Conservation (phyloP, 495 filamentous ascomycete genomes). For the Bacidia rubella region DNA sequence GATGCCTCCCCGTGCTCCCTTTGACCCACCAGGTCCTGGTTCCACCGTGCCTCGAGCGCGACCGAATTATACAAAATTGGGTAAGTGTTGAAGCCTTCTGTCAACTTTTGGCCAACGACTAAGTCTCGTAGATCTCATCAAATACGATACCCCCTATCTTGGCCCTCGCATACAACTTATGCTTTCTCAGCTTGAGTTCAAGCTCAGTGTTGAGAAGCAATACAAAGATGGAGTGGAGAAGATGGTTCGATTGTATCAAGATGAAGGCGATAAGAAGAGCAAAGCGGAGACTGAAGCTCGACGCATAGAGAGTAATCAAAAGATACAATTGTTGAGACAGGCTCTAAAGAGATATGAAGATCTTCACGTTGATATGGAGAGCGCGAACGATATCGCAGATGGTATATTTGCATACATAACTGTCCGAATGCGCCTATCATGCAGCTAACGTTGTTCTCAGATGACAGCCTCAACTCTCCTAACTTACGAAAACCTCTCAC, state of each 20-base stretch:
- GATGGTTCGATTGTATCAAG: constrained; percentile 95
- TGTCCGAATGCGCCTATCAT: neutral
- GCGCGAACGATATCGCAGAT: constrained; percentile 60
- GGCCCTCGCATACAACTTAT: constrained; percentile 97
- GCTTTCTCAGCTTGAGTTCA: constrained; percentile 97
- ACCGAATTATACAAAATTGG: constrained; percentile 91
- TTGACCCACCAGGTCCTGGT: constrained; percentile 55
- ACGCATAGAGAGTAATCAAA: constrained; percentile 89
- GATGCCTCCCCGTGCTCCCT: constrained; percentile 77
- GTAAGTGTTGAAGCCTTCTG: constrained; percentile 29
- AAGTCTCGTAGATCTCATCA: constrained; percentile 69
- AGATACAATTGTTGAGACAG: constrained; percentile 91
- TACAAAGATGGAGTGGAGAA: constrained; percentile 99
- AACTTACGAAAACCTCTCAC: constrained; percentile 89
- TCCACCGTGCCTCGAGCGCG: constrained; percentile 57
- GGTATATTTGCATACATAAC: constrained; percentile 39
- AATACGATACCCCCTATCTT: constrained; percentile 91
- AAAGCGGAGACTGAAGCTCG: constrained; percentile 79
- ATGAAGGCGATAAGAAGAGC: constrained; percentile 96
- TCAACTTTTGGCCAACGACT: constrained; percentile 4
- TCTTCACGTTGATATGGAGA: constrained; percentile 90
- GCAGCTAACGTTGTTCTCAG: constrained; percentile 32
- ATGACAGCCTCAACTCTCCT: constrained; percentile 91
- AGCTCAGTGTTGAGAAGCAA: constrained; percentile 96
- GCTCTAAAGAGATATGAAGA: constrained; percentile 95